Evolutionary conservation across 2,329 filamentous ascomycete species (phyloP).

Genomic region (Fusarium begoniae): DNA sequence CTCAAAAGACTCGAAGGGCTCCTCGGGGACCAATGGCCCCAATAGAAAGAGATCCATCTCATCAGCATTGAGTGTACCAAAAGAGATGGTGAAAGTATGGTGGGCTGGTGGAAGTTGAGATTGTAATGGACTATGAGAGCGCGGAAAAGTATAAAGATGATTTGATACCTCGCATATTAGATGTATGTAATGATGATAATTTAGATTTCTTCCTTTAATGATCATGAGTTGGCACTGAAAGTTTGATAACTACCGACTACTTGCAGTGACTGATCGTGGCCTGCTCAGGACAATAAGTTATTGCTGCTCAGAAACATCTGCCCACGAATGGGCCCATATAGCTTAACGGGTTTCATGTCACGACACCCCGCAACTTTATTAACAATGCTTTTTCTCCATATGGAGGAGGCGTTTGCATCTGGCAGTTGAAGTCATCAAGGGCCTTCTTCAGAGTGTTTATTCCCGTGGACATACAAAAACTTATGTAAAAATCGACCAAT

Average conservation of each 20-base stretch:
- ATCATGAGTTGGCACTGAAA: not conserved
- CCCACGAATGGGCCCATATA: not conserved
- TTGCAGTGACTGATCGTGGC: not conserved
- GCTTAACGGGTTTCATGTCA: not conserved
- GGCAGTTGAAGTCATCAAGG: not conserved
- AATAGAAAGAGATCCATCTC: conserved; percentile 31
- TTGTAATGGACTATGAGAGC: not conserved
- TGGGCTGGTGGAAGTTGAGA: conserved; percentile 29
- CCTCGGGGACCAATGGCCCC: conserved; percentile 1
- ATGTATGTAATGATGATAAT: conserved; percentile 25
- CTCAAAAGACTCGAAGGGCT: not conserved
- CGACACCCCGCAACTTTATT: not conserved
- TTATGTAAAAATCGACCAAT: conserved; percentile 5
- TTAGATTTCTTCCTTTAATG: not conserved
- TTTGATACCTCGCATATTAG: conserved; percentile 12
- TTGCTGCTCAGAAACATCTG: not conserved
- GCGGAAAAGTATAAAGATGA: conserved; percentile 25
- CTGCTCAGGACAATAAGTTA: not conserved
- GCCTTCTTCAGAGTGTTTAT: not conserved
- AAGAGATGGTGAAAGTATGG: conserved; percentile 42
- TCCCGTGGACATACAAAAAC: not conserved
- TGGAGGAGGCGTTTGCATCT: not conserved
- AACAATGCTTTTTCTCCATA: not conserved
- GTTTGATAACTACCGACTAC: not conserved
- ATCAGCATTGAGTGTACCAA: conserved; percentile 29